Evolutionary conservation across 139 green algal genomes (phyloP), one percentile per base, ranked within the genome.

Genomic region (Coelastrella sp.): DNA sequence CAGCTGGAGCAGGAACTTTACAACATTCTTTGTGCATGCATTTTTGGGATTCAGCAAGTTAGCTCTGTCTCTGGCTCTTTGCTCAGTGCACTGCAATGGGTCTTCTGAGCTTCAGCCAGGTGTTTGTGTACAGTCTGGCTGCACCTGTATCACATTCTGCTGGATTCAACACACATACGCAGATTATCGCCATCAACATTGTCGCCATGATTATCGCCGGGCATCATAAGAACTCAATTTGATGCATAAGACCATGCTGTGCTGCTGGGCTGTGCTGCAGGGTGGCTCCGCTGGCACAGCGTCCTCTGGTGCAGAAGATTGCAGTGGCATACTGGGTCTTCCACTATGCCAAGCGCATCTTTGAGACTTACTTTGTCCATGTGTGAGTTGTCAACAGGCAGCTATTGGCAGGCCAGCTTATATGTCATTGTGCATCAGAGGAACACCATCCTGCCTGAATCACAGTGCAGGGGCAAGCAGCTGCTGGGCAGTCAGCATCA

Each of bases 271-370:
- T 11, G 15, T 6, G 6, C 22, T 87, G 63, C 68, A 88, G 84
- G 49, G 68, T 57, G 5, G 27, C 73, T 22, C 20, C 84, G 4
- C 17, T 88, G 7, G 66, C 8, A 14, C 19, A 90, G 7, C 22
- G 61, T 12, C 25, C 87, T 57, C 76, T 93, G 22, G 94, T 95
- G 12, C 98, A 99, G 95, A 95, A 88, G 57, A 85, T 98, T 59
- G 98, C 98, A 8, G 82, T 96, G 20, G 93, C 87, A 7, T 99
- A 98, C 94, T 99, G 98, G 97, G 90, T 85, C 20, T 95, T 98
- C 66, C 98, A 99, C 94, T 99, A 99, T 78, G 90, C 94, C 75
- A 99, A 99, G 95, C 95, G 98, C 78, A 98, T 99, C 73, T 27
- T 96, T 10, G 98, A 99, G 94, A 99, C 98, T 4, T 98, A 98